Evolutionary conservation across 768 basidiomycete species (phyloP).

Genomic region (Pisolithus sp.): DNA sequence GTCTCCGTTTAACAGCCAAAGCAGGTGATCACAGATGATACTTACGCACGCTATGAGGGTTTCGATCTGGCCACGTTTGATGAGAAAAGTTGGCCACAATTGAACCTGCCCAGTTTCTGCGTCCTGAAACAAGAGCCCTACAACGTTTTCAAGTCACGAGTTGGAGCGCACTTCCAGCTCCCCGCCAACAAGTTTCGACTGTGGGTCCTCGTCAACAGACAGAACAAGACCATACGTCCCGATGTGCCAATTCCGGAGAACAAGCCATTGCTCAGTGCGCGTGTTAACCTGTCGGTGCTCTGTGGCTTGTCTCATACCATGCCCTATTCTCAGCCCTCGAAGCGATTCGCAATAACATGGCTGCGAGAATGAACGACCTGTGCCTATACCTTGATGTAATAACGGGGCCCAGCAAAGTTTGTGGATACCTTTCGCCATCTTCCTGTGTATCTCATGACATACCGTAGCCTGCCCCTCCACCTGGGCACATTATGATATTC

Average conservation of each 20-base stretch:
- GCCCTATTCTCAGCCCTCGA: slow-evolving; percentile 67
- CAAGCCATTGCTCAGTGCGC: slow-evolving; percentile 83
- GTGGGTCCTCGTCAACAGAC: slow-evolving; percentile 97
- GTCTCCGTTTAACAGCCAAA: background rate
- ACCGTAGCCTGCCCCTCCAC: slow-evolving; percentile 60
- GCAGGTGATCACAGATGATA: slow-evolving; percentile 92
- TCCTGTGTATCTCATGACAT: slow-evolving; percentile 3
- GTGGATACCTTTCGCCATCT: slow-evolving; percentile 3
- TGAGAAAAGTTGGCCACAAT: slow-evolving; percentile 94
- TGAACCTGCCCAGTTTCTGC: slow-evolving; percentile 93
- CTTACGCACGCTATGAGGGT: slow-evolving; percentile 90
- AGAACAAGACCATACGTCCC: slow-evolving; percentile 98
- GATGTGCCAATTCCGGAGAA: slow-evolving; percentile 95
- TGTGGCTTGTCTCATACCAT: background rate
- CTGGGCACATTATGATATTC: slow-evolving; percentile 94
- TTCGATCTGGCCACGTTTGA: slow-evolving; percentile 98
- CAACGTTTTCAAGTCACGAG: slow-evolving; percentile 83
- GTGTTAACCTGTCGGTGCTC: background rate
- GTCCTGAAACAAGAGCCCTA: slow-evolving; percentile 94
- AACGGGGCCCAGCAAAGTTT: slow-evolving; percentile 68
- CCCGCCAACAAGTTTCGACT: slow-evolving; percentile 87
- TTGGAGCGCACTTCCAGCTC: slow-evolving; percentile 82
- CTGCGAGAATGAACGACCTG: slow-evolving; percentile 88
- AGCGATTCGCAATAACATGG: slow-evolving; percentile 96
- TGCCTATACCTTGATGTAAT: slow-evolving; percentile 92